These are phyloP conservation scores for Vickermania spadyakhi DNA, from an alignment of 208 protist species.

Conservation along the genomic window DNA sequence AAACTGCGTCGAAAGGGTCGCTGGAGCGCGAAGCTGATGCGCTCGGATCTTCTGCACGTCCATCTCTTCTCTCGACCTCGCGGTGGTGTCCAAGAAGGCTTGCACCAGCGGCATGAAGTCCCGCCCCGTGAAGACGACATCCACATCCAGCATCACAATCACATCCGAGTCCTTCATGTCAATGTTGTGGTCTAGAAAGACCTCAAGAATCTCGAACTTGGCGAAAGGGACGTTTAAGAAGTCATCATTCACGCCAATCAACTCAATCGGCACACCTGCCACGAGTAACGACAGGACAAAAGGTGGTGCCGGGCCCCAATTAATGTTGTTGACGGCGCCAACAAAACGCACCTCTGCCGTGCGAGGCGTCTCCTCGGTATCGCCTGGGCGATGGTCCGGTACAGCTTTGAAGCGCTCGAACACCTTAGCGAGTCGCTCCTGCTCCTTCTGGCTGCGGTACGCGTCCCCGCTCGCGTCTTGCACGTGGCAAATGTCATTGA, in stretches of 20 bases:
- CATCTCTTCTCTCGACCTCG: background rate
- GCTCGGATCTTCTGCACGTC: background rate
- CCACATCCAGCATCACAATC: background rate
- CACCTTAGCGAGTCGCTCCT: background rate
- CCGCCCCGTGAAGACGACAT: background rate
- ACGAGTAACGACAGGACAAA: background rate
- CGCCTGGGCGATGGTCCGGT: background rate
- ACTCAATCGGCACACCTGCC: background rate
- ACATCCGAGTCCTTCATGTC: background rate
- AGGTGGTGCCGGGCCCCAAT: background rate
- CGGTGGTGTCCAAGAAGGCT: background rate
- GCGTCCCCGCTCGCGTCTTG: background rate
- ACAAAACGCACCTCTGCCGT: background rate
- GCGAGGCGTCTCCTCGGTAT: background rate
- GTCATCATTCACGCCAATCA: background rate
- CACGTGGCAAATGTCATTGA: background rate
- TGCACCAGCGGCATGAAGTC: background rate
- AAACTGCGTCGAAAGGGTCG: background rate
- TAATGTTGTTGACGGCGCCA: background rate
- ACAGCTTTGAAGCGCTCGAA: background rate
- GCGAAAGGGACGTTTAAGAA: background rate
- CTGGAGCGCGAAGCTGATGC: background rate
- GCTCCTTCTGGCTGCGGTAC: background rate
- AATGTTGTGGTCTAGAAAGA: background rate
- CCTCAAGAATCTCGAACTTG: background rate